phyloP scores from a whole-genome alignment of 257 asterid species.

The Haberlea rhodopensis region DNA sequence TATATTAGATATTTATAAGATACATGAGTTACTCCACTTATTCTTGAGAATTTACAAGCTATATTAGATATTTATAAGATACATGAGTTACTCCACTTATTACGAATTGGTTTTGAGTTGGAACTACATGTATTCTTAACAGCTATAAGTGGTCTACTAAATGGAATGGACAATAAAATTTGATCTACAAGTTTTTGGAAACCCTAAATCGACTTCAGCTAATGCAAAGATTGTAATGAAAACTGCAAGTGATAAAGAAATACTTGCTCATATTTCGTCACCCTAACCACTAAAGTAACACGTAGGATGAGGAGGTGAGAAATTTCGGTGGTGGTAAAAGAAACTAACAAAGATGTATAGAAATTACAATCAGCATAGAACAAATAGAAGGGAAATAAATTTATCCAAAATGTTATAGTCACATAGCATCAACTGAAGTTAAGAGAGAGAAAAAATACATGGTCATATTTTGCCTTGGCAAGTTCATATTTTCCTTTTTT shows the following conservation, averaged over 20 bases:
- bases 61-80: no score
- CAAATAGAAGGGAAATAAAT: background rate
- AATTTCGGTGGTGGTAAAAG: background rate
- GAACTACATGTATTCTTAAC: no score
- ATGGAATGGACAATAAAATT: background rate
- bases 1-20: no score
- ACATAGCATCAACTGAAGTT: constrained; percentile 20
- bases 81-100: no score
- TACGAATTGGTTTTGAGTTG: no score
- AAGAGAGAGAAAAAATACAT: constrained; percentile 37
- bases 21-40: no score
- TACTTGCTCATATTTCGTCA: background rate
- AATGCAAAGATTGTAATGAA: background rate
- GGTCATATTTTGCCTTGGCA: constrained; percentile 96
- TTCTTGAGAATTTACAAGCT: no score
- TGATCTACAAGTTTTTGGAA: background rate
- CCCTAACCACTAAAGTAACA: background rate
- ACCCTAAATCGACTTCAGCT: background rate
- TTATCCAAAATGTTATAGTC: constrained; percentile 13
- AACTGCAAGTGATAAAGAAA: background rate
- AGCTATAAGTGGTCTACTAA: background rate
- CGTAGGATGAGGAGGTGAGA: background rate
- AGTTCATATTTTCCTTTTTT: constrained; percentile 92
- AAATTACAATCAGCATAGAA: background rate
- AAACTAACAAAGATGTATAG: background rate